phyloP scores from a whole-genome alignment of 495 filamentous ascomycete species.

The Achaetomiella virescens region DNA sequence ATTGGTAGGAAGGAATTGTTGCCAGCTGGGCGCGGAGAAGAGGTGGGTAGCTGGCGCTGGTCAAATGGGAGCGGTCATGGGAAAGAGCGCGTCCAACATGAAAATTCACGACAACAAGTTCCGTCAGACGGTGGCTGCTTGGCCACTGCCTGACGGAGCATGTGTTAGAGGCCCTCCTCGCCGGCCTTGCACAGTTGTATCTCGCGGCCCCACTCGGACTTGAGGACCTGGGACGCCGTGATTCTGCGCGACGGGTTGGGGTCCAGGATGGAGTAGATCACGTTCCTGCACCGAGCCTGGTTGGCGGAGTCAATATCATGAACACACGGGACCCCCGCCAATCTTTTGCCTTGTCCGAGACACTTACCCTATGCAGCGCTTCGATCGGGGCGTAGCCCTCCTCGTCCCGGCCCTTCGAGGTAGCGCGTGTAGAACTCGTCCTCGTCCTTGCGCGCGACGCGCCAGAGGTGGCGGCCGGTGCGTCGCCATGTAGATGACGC shows the following conservation, averaged over 20 bases:
- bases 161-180: slow-evolving; percentile 68
- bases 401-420: slow-evolving; percentile 83
- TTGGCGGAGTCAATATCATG: slow-evolving; percentile 1
- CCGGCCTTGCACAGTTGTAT: slow-evolving; percentile 95
- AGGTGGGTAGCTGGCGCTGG: neutral
- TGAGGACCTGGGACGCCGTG: slow-evolving; percentile 91
- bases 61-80: neutral
- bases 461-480: slow-evolving; percentile 92
- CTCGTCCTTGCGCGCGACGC: slow-evolving; percentile 89
- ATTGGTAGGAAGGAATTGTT: neutral
- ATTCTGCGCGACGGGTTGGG: slow-evolving; percentile 90
- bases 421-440: slow-evolving; percentile 97
- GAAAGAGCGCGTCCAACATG: neutral
- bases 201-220: slow-evolving; percentile 96
- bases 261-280: slow-evolving; percentile 97
- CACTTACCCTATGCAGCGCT: slow-evolving; percentile 83
- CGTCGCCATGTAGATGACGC: slow-evolving; percentile 99
- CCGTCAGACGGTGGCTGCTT: slow-evolving; percentile 20
- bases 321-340: neutral
- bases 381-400: slow-evolving; percentile 96
- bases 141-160: slow-evolving; percentile 23
- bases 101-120: neutral
- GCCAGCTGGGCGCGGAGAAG: neutral
- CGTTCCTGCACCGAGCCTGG: slow-evolving; percentile 93
- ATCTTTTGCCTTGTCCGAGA: slow-evolving; percentile 11